These are phyloP conservation scores for Byssoonygena ceratinophila DNA, from an alignment of 2,329 filamentous ascomycete species.

Conservation along the genomic window DNA sequence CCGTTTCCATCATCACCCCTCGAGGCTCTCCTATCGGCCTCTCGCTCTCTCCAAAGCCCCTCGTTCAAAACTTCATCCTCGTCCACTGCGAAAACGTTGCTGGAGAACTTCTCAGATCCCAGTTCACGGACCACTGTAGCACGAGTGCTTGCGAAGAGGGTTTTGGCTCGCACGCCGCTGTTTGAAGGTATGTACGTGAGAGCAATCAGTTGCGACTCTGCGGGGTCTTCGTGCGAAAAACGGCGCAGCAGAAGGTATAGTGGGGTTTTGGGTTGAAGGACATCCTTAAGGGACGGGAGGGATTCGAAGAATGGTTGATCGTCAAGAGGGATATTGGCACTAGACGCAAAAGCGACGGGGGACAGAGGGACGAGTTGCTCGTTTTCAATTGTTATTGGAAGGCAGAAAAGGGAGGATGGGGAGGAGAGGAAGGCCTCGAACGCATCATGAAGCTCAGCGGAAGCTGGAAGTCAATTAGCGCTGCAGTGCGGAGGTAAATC, in stretches of 20 bases:
- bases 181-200: slow-evolving; percentile 54
- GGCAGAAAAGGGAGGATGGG: slow-evolving; percentile 32
- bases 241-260: slow-evolving; percentile 53
- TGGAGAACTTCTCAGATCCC: slow-evolving; percentile 50
- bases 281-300: slow-evolving; percentile 39
- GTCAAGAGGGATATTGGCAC: slow-evolving; percentile 7
- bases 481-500: neutral
- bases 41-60: slow-evolving; percentile 45
- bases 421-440: slow-evolving; percentile 37
- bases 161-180: slow-evolving; percentile 55
- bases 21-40: slow-evolving; percentile 34
- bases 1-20: slow-evolving; percentile 9
- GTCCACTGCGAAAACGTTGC: slow-evolving; percentile 50
- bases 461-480: slow-evolving; percentile 26
- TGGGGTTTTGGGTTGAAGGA: slow-evolving; percentile 46
- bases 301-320: slow-evolving; percentile 43
- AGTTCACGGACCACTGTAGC: slow-evolving; percentile 51
- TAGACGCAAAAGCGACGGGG: slow-evolving; percentile 32
- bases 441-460: slow-evolving; percentile 38
- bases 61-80: slow-evolving; percentile 46
- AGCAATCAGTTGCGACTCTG: slow-evolving; percentile 34
- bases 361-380: slow-evolving; percentile 36
- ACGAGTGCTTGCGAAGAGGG: slow-evolving; percentile 55
- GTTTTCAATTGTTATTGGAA: slow-evolving; percentile 38
- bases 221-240: slow-evolving; percentile 25